These are phyloP conservation scores for Mucuna pruriens DNA, from an alignment of 306 rosid genomes.

Conservation along the genomic window DNA sequence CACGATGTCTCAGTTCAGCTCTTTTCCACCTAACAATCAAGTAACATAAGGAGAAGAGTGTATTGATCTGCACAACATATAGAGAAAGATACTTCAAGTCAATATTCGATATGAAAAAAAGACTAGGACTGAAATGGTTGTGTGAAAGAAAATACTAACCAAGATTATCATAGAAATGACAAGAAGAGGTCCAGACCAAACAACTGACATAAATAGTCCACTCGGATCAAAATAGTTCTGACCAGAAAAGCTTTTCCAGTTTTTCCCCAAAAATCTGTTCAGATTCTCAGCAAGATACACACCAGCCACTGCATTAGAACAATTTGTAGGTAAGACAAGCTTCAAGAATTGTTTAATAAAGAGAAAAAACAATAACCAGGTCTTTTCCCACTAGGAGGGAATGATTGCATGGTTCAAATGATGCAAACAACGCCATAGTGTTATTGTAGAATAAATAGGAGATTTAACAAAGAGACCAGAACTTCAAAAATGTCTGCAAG, in stretches of 20 bases:
- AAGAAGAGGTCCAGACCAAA: constrained; percentile 98
- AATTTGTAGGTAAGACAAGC: constrained; percentile 23
- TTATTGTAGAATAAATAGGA: not conserved
- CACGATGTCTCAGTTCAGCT: constrained; percentile 93
- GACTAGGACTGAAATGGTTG: not conserved
- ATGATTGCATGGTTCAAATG: not conserved
- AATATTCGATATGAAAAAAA: constrained; percentile 16
- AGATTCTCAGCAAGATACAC: constrained; percentile 87
- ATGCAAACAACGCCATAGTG: not conserved
- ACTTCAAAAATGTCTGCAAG: constrained; percentile 10
- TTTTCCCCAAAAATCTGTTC: constrained; percentile 59
- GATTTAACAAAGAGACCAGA: constrained; percentile 14
- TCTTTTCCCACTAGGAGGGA: not conserved
- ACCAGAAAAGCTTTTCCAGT: constrained; percentile 83
- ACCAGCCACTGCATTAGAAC: constrained; percentile 78
- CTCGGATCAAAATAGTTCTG: constrained; percentile 90
- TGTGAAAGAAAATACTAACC: constrained; percentile 57
- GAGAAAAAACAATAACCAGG: not conserved
- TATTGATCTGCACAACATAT: constrained; percentile 82
- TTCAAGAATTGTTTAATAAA: constrained; percentile 11
- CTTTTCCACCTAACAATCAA: constrained; percentile 90
- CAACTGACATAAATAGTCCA: constrained; percentile 79
- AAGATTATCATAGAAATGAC: constrained; percentile 79
- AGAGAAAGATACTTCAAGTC: constrained; percentile 33
- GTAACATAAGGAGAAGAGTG: constrained; percentile 83